A percentile compares a stretch with the other conserved stretches of the same genome.
Evolutionary conservation across 2,329 filamentous ascomycete genomes (phyloP).

Genomic region (Epichloe sp.): DNA sequence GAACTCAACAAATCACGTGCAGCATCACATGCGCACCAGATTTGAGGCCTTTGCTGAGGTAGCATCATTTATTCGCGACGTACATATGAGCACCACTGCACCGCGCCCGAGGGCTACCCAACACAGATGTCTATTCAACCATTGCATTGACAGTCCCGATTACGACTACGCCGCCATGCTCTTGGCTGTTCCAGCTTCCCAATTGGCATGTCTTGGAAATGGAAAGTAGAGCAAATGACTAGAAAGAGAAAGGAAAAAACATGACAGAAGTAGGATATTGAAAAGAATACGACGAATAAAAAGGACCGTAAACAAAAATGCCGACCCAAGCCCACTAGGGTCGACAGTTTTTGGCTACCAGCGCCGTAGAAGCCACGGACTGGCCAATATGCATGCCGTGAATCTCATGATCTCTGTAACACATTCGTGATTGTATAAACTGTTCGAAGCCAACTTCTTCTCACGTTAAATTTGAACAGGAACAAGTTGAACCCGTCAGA

Average conservation of each 20-base stretch:
- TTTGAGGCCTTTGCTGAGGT: too few relatives aligned
- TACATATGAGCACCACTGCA: too few relatives aligned
- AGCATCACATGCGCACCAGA: conserved; percentile 11
- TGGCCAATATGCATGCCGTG: conserved; percentile 3
- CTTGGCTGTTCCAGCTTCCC: too few relatives aligned
- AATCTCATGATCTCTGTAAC: conserved; percentile 2
- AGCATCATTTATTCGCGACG: too few relatives aligned
- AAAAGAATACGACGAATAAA: not conserved
- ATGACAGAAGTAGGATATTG: not conserved
- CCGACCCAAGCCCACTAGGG: not conserved
- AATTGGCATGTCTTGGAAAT: too few relatives aligned
- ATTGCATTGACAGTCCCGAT: too few relatives aligned
- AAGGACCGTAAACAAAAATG: not conserved
- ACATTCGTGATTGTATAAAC: not conserved
- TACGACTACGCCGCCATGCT: too few relatives aligned
- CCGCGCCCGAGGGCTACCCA: too few relatives aligned
- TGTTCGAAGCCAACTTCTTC: not conserved
- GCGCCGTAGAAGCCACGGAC: conserved; percentile 2
- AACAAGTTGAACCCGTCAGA: not conserved
- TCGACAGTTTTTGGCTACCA: not conserved
- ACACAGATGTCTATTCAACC: too few relatives aligned
- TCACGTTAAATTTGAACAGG: not conserved
- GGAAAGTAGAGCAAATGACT: too few relatives aligned
- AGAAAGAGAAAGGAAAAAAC: not conserved
- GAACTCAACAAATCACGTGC: conserved; percentile 2